Base-by-base conservation (phyloP, 2,329 filamentous ascomycete genomes). In the Cladosporium austrohemisphaericum region DNA sequence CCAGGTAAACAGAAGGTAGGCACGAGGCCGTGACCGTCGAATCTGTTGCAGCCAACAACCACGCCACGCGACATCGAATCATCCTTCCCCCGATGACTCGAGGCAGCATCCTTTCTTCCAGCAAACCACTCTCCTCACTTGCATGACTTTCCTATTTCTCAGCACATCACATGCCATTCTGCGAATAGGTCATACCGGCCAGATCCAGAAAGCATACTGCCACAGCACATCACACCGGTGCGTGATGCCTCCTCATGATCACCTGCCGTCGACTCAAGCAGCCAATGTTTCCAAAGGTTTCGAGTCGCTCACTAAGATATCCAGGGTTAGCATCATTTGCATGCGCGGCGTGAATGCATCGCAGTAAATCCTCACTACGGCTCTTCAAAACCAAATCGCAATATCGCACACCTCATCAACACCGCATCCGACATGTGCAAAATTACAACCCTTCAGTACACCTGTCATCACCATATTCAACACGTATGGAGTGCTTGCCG, bases 401-500 rank as follows among this genome's bases (percentile, higher is more conserved):
- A 23, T 19, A 20, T 25, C 10, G 10, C 8, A 28, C 23, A 41
- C 14, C 18, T 14, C 16, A 20, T 13, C 41, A 35, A 10, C n/a
- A 26, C 5, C 2, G 3, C 36, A 25, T 11, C 4, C 35, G 22
- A 28, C 25, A 47, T 47, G 44, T 47, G 44, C 44, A 38, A 31
- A 19, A 47, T 47, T 26, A 47, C 26, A 7, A 18, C 11, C 10
- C 22, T 19, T 25, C 4, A 16, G 8, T 38, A 38, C 44, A 16
- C 44, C 29, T 47, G 44, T 25, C 14, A 22, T 16, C 33, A 47
- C 35, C 26, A 13, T 18, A 38, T 47, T 19, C 16, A 29, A 13
- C 44, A 47, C 13, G 13, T n/a, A 33, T 38, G 33, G 33, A 47
- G 44, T 33, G 1, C 33, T 11, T 47, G 44, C n/a, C 44, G 44